Conservation (phyloP, 345 rosid species). For the Eucalyptus cloeziana region DNA sequence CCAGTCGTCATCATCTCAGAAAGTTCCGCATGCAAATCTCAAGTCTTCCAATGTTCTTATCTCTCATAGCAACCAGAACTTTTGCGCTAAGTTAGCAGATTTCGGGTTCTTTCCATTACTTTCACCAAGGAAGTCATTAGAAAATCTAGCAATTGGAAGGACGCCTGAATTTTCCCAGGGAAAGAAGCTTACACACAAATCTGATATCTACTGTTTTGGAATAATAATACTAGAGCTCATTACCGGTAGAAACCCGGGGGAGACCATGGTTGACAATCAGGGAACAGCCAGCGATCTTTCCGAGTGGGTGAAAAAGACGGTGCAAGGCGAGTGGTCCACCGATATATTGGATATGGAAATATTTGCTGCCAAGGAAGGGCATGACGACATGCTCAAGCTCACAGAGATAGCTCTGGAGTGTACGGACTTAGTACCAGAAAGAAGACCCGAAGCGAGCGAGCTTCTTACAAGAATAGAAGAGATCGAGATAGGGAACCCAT, state of each 20-base stretch:
- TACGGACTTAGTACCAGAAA: conserved; percentile 18
- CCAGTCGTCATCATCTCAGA: conserved; percentile 24
- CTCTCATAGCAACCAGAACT: background rate
- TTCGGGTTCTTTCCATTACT: conserved; percentile 36
- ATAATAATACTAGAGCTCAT: conserved; percentile 32
- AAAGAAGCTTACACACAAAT: conserved; percentile 35
- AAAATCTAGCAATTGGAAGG: conserved; percentile 14
- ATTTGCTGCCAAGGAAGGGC: conserved; percentile 22
- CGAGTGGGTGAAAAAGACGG: conserved; percentile 30
- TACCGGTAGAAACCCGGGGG: conserved; percentile 32
- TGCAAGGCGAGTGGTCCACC: conserved; percentile 41
- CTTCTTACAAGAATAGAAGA: conserved; percentile 28
- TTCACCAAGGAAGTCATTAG: conserved; percentile 1
- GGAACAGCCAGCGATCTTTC: conserved; percentile 12
- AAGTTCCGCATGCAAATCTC: conserved; percentile 46
- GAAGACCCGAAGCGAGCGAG: conserved; percentile 31
- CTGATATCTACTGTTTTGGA: conserved; percentile 50
- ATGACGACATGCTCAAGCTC: conserved; percentile 34
- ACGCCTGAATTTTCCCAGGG: conserved; percentile 34
- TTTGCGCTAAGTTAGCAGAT: conserved; percentile 25
- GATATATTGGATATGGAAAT: conserved; percentile 44
- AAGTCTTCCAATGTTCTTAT: conserved; percentile 39
- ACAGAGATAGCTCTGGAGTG: conserved; percentile 44
- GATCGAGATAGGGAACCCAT: conserved; percentile 4
- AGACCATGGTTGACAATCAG: background rate